Conservation (phyloP, 1,284 basidiomycete genomes). For the Cutaneotrichosporon mucoides region DNA sequence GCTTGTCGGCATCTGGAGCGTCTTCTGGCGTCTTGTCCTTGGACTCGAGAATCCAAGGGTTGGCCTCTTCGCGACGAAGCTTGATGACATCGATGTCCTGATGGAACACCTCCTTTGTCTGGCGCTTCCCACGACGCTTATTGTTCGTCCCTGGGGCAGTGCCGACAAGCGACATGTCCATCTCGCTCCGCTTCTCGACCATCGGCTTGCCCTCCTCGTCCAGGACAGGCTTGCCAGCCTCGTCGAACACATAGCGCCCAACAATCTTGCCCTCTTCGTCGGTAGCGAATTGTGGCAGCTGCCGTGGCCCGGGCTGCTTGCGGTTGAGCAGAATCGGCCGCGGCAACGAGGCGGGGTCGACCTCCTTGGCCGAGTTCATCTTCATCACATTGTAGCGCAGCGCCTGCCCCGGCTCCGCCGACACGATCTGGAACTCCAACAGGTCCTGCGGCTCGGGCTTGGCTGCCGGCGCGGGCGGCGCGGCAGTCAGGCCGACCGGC, state of each 20-base stretch:
- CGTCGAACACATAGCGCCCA: conserved; percentile 40
- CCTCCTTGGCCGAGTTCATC: conserved; percentile 28
- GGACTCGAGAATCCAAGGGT: conserved; percentile 44
- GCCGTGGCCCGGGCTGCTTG: conserved; percentile 35
- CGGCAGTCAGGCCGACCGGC: neutral
- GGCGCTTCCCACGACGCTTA: conserved; percentile 22
- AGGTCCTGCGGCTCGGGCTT: conserved; percentile 19
- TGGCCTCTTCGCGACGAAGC: conserved; percentile 39
- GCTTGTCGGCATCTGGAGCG: neutral
- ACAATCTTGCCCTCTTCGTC: conserved; percentile 37
- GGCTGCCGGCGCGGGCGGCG: neutral
- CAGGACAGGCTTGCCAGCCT: conserved; percentile 36
- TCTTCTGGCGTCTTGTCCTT: conserved; percentile 25
- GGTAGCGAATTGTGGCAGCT: conserved; percentile 28
- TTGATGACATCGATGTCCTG: conserved; percentile 42
- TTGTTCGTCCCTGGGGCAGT: conserved; percentile 20
- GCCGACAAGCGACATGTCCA: conserved; percentile 41
- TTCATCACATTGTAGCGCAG: conserved; percentile 42
- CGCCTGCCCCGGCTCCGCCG: conserved; percentile 15
- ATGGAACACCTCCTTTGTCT: conserved; percentile 41
- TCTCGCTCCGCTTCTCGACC: conserved; percentile 31
- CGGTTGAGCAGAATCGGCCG: conserved; percentile 38
- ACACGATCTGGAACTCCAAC: conserved; percentile 40
- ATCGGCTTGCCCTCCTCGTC: conserved; percentile 36
- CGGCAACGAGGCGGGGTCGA: conserved; percentile 33